Conservation (phyloP, 2,329 filamentous ascomycete species). For the Emergomyces orientalis region DNA sequence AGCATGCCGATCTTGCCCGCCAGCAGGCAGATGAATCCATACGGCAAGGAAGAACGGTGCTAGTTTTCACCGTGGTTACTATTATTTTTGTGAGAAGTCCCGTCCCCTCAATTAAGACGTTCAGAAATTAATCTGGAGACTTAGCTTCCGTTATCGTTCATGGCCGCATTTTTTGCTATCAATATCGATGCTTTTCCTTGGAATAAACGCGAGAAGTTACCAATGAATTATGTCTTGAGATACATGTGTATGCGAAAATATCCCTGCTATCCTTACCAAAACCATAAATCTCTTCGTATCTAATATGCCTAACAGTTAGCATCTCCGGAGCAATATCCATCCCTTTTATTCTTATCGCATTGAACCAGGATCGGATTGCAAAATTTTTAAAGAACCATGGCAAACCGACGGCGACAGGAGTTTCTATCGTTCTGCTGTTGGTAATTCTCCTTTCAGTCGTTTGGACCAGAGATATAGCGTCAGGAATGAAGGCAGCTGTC, state of each 20-base stretch:
- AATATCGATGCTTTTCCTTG: conserved; percentile 43
- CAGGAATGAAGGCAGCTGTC: conserved; percentile 13
- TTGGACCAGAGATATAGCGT: conserved; percentile 8
- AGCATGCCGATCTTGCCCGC: conserved; percentile 22
- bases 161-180: conserved; percentile 48
- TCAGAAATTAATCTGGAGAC: not conserved
- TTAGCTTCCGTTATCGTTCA: conserved; percentile 44
- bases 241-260: conserved; percentile 5
- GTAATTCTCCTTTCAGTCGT: conserved; percentile 8
- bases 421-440: not conserved
- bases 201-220: conserved; percentile 4
- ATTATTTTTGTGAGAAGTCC: conserved; percentile 40
- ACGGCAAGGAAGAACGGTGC: conserved; percentile 47
- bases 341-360: conserved; percentile 10
- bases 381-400: conserved; percentile 6
- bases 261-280: not conserved
- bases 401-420: not conserved
- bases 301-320: conserved; percentile 7
- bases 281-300: not conserved
- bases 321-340: conserved; percentile 11
- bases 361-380: conserved; percentile 11
- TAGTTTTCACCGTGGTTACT: conserved; percentile 52
- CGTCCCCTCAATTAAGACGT: not conserved
- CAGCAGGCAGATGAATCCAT: conserved; percentile 55
- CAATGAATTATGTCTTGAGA: conserved; percentile 8